Conservation (phyloP, 495 filamentous ascomycete species). For the Cenococcum geophilum region DNA sequence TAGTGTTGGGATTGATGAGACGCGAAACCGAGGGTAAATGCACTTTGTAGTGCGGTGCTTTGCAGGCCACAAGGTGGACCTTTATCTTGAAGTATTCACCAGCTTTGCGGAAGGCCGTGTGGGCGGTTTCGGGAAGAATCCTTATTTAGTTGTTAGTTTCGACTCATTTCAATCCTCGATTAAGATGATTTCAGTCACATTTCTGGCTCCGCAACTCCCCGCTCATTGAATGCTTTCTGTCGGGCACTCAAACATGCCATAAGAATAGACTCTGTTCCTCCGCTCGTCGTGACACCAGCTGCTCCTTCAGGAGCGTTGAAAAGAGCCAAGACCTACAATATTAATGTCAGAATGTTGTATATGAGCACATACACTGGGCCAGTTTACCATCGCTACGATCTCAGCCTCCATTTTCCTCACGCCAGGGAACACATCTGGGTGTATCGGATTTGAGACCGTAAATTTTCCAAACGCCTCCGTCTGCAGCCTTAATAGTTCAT, state of each 20-base stretch:
- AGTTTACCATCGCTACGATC: slow-evolving; percentile 81
- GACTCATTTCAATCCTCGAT: not conserved
- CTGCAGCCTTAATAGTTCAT: slow-evolving; percentile 76
- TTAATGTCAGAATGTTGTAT: slow-evolving; percentile 7
- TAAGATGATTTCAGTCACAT: slow-evolving; percentile 54
- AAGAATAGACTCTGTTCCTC: slow-evolving; percentile 92
- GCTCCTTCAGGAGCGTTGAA: slow-evolving; percentile 85
- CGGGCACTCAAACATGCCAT: slow-evolving; percentile 87
- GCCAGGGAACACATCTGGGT: slow-evolving; percentile 96
- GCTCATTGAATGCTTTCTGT: slow-evolving; percentile 78
- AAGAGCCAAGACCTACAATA: slow-evolving; percentile 60
- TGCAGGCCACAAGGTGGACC: slow-evolving; percentile 81
- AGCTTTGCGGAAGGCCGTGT: slow-evolving; percentile 95
- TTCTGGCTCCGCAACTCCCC: slow-evolving; percentile 86
- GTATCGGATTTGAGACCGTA: slow-evolving; percentile 95
- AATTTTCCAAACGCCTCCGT: slow-evolving; percentile 88
- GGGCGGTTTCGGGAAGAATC: slow-evolving; percentile 89
- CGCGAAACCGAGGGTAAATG: slow-evolving; percentile 68
- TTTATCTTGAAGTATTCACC: slow-evolving; percentile 93
- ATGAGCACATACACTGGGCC: not conserved
- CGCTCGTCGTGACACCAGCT: slow-evolving; percentile 84
- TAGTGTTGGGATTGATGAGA: slow-evolving; percentile 92
- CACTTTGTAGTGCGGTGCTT: slow-evolving; percentile 78
- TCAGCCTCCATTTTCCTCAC: slow-evolving; percentile 99
- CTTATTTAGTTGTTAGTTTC: slow-evolving; percentile 38